Evolutionary conservation across 306 rosid genomes (phyloP).

Genomic region (Trifolium pratense): DNA sequence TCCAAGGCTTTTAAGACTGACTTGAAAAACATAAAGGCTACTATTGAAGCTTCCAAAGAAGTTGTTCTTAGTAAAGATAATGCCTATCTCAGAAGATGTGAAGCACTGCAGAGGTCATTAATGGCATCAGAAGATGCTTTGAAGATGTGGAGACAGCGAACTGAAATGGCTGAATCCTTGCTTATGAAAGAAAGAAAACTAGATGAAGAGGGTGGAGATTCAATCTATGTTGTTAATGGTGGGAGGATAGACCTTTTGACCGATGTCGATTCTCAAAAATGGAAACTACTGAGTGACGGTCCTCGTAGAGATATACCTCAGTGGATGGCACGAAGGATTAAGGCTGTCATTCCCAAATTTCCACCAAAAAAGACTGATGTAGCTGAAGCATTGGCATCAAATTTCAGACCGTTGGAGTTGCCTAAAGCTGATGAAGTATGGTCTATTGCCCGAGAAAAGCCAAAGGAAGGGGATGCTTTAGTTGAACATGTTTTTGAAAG

Average conservation of each 20-base stretch:
- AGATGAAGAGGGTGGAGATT: conserved; percentile 53
- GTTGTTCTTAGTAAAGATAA: conserved; percentile 55
- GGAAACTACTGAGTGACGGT: conserved; percentile 76
- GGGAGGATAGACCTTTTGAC: conserved; percentile 78
- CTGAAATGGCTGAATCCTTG: conserved; percentile 67
- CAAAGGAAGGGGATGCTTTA: conserved; percentile 67
- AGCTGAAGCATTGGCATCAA: conserved; percentile 62
- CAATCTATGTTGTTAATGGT: conserved; percentile 65
- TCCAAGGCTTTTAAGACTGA: conserved; percentile 68
- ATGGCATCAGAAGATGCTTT: conserved; percentile 66
- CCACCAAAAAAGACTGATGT: conserved; percentile 71
- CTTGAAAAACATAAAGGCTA: conserved; percentile 65
- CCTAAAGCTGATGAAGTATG: conserved; percentile 73
- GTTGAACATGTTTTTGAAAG: conserved; percentile 65
- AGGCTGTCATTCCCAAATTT: conserved; percentile 66
- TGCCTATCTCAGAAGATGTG: conserved; percentile 73
- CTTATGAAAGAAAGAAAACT: conserved; percentile 59
- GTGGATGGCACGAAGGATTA: conserved; percentile 81
- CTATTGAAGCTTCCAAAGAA: conserved; percentile 72
- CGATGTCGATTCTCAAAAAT: conserved; percentile 67
- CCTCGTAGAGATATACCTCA: conserved; percentile 86
- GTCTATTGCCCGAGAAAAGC: conserved; percentile 82
- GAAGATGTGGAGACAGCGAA: conserved; percentile 71
- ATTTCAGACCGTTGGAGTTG: conserved; percentile 69
- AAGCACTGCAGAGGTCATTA: conserved; percentile 68